A percentile compares a stretch with the other conserved stretches of the same genome.
Evolutionary conservation across 768 basidiomycete species (phyloP).

Genomic region (Mycena amicta): DNA sequence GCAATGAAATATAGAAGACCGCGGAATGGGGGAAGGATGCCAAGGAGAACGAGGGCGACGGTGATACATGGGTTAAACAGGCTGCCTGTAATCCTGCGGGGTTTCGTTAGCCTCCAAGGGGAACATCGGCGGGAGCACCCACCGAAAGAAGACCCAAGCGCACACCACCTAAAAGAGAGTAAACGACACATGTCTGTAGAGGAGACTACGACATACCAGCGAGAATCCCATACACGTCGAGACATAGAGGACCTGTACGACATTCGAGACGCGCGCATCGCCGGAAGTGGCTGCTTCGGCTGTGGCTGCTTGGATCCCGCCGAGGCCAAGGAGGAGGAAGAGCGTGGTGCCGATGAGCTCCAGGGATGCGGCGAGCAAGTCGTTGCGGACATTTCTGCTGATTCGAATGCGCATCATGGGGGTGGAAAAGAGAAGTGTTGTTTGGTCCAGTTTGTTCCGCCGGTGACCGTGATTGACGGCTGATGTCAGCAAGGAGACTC

Average conservation of each 20-base stretch:
- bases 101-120: too few species aligned
- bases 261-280: constrained; percentile 26
- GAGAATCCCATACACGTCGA: constrained; percentile 63
- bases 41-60: constrained; percentile 59
- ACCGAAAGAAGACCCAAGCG: constrained; percentile 68
- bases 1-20: constrained; percentile 64
- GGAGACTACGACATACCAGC: too few species aligned
- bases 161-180: too few species aligned
- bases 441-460: not conserved
- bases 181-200: too few species aligned
- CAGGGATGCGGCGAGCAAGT: constrained; percentile 51
- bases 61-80: constrained; percentile 69
- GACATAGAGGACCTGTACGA: constrained; percentile 56
- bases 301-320: constrained; percentile 61
- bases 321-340: constrained; percentile 68
- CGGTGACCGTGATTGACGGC: too few species aligned
- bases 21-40: constrained; percentile 55
- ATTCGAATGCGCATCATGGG: not conserved
- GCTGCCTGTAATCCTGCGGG: constrained; percentile 48
- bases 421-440: not conserved
- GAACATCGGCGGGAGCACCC: constrained; percentile 21
- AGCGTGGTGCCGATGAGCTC: constrained; percentile 63
- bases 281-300: constrained; percentile 32
- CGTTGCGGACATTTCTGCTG: constrained; percentile 33
- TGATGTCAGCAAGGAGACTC: too few species aligned